Evolutionary conservation across 2,329 filamentous ascomycete genomes (phyloP), one percentile per base, ranked within the genome.

Genomic region (Cladosporium sp.): DNA sequence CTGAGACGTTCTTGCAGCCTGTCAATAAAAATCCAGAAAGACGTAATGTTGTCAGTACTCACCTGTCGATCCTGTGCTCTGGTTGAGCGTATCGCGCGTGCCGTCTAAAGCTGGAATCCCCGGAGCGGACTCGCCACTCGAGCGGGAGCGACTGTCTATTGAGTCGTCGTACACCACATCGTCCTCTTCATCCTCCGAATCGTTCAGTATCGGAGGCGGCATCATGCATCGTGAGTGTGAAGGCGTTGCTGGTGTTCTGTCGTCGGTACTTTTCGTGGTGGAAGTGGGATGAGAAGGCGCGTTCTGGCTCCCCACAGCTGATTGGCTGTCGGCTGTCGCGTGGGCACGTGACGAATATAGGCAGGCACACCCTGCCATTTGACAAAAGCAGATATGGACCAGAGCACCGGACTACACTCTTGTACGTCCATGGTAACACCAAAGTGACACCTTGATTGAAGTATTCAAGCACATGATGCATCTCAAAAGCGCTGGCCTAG

Each of bases 61-160:
- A 68, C 65, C 65, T 53, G 69, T 70, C 7, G 70, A 71, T 13
- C 66, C 69, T 13, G 69, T 71, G 49, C 69, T 71, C 56, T 67
- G 65, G 39, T 43, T 54, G 23, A 59, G 36, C 23, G 43, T 36
- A 11, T 66, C 67, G 30, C 48, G 54, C 63, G 63, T 59, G 13
- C 54, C 56, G 25, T 67, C 64, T 58, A 46, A 28, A 58, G 56
- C 36, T 54, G 51, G 26, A 13, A 62, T 58, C 14, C 14, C 32
- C 25, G 49, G 54, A 14, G 36, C 36, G 5, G 46, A 32, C 32
- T 46, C 60, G 49, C 60, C 60, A 63, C 60, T 63, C 34, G 60
- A 54, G 32, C 49, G 32, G 32, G 49, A 56, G 11, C 21, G 25
- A 25, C 34, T 54, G 34, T 46, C 34, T 18, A 6, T 34, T 11